These are phyloP conservation scores for Boletus rubropictus DNA, from an alignment of 768 basidiomycete genomes.

Conservation along the genomic window DNA sequence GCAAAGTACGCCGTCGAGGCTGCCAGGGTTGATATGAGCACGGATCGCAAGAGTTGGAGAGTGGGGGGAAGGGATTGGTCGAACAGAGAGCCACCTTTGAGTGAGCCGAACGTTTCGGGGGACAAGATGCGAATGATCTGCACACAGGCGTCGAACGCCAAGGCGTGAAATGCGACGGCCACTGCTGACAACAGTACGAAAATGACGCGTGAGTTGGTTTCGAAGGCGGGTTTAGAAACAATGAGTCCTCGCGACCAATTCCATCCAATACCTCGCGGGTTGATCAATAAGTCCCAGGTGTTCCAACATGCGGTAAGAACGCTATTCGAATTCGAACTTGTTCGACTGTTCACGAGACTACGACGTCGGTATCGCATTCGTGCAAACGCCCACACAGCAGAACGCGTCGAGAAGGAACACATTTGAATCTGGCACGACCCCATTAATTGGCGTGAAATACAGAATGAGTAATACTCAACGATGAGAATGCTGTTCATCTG, in stretches of 20 bases:
- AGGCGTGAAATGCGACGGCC: not conserved
- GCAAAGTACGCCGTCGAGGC: conserved; percentile 40
- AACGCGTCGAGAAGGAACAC: conserved; percentile 13
- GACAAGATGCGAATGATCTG: conserved; percentile 26
- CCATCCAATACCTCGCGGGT: conserved; percentile 26
- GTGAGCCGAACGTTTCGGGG: conserved; percentile 34
- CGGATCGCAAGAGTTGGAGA: conserved; percentile 34
- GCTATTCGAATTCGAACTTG: not conserved
- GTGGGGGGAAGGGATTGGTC: conserved; percentile 30
- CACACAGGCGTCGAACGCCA: conserved; percentile 15
- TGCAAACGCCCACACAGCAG: conserved; percentile 19
- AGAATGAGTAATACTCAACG: conserved; percentile 10
- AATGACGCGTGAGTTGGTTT: conserved; percentile 4
- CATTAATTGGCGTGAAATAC: not conserved
- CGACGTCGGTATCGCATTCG: conserved; percentile 12
- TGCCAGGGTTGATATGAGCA: conserved; percentile 37
- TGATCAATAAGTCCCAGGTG: conserved; percentile 23
- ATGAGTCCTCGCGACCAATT: conserved; percentile 20
- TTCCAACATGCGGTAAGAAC: conserved; percentile 22
- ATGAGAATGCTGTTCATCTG: conserved; percentile 11
- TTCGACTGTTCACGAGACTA: not conserved
- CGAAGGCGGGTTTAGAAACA: conserved; percentile 8
- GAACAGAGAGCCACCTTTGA: conserved; percentile 34
- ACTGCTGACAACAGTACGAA: conserved; percentile 11
- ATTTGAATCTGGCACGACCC: conserved; percentile 11